Evolutionary conservation across 2,329 filamentous ascomycete species (phyloP).

Genomic region (Paracamarosporium sp.): DNA sequence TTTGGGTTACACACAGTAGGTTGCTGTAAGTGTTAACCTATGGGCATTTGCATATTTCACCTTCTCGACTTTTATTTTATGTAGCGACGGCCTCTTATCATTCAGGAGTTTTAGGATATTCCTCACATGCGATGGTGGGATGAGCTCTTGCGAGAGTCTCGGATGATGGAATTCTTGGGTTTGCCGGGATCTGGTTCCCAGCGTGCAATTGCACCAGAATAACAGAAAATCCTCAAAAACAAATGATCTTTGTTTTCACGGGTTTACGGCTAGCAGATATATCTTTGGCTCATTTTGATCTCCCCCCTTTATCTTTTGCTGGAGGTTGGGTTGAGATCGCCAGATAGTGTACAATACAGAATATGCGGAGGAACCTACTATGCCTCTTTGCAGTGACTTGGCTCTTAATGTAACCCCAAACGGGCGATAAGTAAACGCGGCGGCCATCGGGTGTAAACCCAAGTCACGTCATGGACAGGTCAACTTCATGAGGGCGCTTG

Average conservation of each 20-base stretch:
- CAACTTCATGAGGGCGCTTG: background rate
- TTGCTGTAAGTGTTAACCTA: constrained; percentile 16
- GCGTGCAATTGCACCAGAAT: constrained; percentile 20
- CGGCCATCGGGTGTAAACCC: background rate
- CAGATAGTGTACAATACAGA: constrained; percentile 38
- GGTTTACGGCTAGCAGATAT: constrained; percentile 18
- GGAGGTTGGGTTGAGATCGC: constrained; percentile 41
- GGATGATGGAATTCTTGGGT: background rate
- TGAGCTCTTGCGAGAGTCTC: constrained; percentile 1
- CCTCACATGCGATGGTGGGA: background rate
- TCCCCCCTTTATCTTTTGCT: constrained; percentile 38
- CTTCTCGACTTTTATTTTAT: constrained; percentile 20
- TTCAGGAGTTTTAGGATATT: constrained; percentile 6
- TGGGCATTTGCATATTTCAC: constrained; percentile 27
- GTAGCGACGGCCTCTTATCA: constrained; percentile 16
- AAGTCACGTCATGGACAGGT: background rate
- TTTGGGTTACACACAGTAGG: too few species aligned
- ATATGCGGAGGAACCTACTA: constrained; percentile 20
- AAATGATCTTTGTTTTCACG: constrained; percentile 34
- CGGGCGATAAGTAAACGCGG: too few species aligned
- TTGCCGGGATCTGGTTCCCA: constrained; percentile 17
- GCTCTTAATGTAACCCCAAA: too few species aligned
- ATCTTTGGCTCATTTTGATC: constrained; percentile 35
- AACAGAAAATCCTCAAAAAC: constrained; percentile 45
- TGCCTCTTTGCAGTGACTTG: background rate